phyloP scores from a whole-genome alignment of 2,329 filamentous ascomycete species.

The Calonectria hawksworthii region DNA sequence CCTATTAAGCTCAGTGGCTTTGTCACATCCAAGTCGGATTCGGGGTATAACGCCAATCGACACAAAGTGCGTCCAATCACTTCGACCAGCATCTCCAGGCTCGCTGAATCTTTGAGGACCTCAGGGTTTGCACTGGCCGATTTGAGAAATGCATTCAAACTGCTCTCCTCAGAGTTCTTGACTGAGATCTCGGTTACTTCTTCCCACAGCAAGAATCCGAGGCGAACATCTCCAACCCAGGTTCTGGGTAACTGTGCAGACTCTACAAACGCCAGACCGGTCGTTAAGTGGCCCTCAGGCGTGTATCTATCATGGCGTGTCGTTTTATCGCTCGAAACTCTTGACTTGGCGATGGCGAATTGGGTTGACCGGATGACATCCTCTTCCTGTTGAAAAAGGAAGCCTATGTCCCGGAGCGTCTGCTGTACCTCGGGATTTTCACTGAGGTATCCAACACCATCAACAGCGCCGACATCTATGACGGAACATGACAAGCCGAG shows the following conservation, averaged over 20 bases:
- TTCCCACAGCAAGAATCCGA: not conserved
- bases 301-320: not conserved
- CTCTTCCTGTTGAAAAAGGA: not conserved
- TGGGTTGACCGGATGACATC: slow-evolving; percentile 14
- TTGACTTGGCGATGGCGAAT: not conserved
- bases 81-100: not conserved
- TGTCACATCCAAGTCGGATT: slow-evolving; percentile 10
- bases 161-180: not conserved
- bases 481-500: slow-evolving; percentile 20
- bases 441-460: slow-evolving; percentile 27
- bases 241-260: not conserved
- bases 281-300: not conserved
- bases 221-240: not conserved
- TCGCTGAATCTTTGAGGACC: not conserved
- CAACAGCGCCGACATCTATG: slow-evolving; percentile 20
- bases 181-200: not conserved
- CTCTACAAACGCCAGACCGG: not conserved
- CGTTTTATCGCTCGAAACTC: not conserved
- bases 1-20: slow-evolving; percentile 18
- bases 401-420: not conserved
- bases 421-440: not conserved
- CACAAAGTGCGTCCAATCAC: not conserved
- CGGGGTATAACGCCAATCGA: not conserved
- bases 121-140: not conserved
- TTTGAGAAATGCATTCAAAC: not conserved